Percentiles rank a stretch among this genome's conserved stretches.
Evolutionary conservation across 2,329 filamentous ascomycete genomes (phyloP).

Genomic region (Pyrenophora seminiperda): DNA sequence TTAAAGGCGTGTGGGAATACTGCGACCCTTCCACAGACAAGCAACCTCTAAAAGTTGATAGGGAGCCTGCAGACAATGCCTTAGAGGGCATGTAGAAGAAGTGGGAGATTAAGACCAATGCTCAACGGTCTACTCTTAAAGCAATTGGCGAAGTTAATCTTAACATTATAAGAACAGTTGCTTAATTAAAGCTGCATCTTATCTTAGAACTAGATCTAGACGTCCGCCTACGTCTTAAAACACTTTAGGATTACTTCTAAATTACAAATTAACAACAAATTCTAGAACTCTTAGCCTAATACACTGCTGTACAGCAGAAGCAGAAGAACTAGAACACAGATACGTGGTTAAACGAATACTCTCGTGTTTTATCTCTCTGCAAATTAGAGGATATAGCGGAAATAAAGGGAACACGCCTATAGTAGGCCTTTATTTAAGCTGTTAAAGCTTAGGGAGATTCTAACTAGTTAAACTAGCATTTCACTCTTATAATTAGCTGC

Average conservation of each 20-base stretch:
- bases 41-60: not conserved
- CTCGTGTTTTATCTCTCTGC: not conserved
- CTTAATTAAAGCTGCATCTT: not conserved
- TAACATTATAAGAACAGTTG: not conserved
- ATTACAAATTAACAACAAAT: not conserved
- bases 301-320: not conserved
- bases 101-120: constrained; percentile 2
- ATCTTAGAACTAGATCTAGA: not conserved
- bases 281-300: not conserved
- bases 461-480: not conserved
- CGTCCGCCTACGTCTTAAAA: not conserved
- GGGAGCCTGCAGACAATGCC: not conserved
- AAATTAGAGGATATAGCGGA: not conserved
- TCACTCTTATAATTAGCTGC: not conserved
- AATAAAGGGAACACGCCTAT: not conserved
- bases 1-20: constrained; percentile 7
- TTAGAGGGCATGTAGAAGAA: not conserved
- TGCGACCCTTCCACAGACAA: not conserved
- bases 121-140: not conserved
- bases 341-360: not conserved
- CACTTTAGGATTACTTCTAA: not conserved
- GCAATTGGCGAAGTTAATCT: constrained; percentile 3
- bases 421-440: not conserved
- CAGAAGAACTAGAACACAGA: not conserved
- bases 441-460: not conserved